Evolutionary conservation across 2,329 filamentous ascomycete genomes (phyloP), one percentile per base, ranked within the genome.

Genomic region (Pyrenophora teres): DNA sequence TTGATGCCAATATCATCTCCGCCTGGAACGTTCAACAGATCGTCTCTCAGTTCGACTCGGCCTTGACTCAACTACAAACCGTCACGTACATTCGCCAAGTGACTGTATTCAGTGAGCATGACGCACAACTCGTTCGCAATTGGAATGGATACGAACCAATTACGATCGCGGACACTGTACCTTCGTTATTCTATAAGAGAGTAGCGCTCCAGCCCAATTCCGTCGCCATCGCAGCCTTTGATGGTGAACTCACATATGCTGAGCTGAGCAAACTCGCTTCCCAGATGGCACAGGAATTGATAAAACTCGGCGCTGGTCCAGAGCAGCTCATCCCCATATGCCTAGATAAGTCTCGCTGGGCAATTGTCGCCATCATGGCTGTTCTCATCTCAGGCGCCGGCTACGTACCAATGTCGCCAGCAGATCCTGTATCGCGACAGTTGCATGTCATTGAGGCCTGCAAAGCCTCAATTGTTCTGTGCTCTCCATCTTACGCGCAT

Each of bases 271-370:
- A 61, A 21, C 38, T 63, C 15, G 61, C 68, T 4, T 60, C 59
- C 8, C 50, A 60, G 6, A 50, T 75, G 25, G 66, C 70, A 6
- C 60, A 67, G 18, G 55, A 66, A 18, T 61, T 75, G 12, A 53
- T 68, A 3, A 50, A 50, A 33, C 49, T 69, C n/a, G 70, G 70
- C 23, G 67, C 69, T 40, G 69, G 67, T 8, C 68, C 69, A 1
- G 70, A 72, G 41, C 59, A 58, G 3, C 57, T 74, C n/a, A 61
- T 74, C 5, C 63, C 69, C 3, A 63, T 71, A 19, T 74, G 71
- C 42, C 46, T 74, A 6, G 68, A 73, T 38, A 75, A 74, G 52
- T 74, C 71, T 4, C 51, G 59, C 6, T 74, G 68, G 69, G 68
- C 71, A 6, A 61, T 73, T 12, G 71, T 74, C 10, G 66, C 68